Conservation (phyloP, 257 asterid genomes). For the Nicotiana sylvestris region DNA sequence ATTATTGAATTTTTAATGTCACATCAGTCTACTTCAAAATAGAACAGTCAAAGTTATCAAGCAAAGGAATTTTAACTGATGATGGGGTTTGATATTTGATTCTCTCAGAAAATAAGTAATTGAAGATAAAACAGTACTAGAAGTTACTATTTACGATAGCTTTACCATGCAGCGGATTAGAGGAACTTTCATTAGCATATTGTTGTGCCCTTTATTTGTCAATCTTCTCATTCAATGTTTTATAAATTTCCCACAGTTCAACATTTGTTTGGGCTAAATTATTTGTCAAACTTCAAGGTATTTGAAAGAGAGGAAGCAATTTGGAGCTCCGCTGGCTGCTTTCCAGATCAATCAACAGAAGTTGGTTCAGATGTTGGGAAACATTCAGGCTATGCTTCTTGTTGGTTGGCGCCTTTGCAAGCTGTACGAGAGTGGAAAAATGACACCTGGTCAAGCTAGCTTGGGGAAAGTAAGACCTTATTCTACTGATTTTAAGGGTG, state of each 20-base stretch:
- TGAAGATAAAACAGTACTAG: neutral
- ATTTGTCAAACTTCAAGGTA: slow-evolving; percentile 45
- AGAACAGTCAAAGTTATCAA: neutral
- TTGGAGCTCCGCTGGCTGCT: slow-evolving; percentile 94
- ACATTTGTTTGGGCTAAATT: neutral
- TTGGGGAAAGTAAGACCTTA: slow-evolving; percentile 66
- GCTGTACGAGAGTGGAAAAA: slow-evolving; percentile 81
- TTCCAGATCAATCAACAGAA: slow-evolving; percentile 94
- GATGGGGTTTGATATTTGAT: neutral
- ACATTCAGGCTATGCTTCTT: slow-evolving; percentile 85
- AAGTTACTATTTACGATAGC: neutral
- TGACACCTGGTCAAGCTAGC: slow-evolving; percentile 98
- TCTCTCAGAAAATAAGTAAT: neutral
- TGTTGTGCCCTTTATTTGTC: neutral
- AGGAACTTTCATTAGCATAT: neutral
- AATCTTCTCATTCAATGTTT: neutral
- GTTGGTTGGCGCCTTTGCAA: slow-evolving; percentile 97
- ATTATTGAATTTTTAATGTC: neutral
- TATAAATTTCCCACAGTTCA: neutral
- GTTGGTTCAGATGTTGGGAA: slow-evolving; percentile 77
- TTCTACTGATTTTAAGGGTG: neutral
- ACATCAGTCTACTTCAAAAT: neutral
- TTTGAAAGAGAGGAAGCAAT: slow-evolving; percentile 92
- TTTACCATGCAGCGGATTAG: neutral
- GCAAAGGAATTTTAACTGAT: neutral